Evolutionary conservation across 2,329 filamentous ascomycete genomes (phyloP), one percentile per base, ranked within the genome.

Genomic region (Venturia asperata): DNA sequence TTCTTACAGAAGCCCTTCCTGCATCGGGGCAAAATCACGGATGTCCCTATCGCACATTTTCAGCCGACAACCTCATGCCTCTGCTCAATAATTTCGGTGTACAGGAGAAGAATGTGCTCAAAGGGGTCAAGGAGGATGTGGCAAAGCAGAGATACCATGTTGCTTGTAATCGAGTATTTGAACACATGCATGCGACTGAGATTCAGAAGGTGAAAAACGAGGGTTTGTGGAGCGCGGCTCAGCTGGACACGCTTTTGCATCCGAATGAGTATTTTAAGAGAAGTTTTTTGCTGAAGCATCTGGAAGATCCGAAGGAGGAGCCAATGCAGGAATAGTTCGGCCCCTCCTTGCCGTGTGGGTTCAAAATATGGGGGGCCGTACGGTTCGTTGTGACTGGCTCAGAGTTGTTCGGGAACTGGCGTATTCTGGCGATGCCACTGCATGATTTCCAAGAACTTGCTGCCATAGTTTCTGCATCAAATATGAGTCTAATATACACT

Each of bases 221-320:
- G 61, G 75, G 74, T 5, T 73, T 74, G 0, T 81, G 79, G 80
- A 74, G 74, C 15, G 75, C 87, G 7, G 85, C 86, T 19, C 90
- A 96, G 74, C 81, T 96, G 52, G 93, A 97, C 77, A 97, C 93
- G 0, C 96, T 99, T 73, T 87, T 96, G 27, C 94, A 99, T 77
- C 94, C 94, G 13, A 99, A 99, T 75, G 92, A 93, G 69, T 99
- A 97, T 77, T 99, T 97, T 77, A 97, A 96, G 82, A 84, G 93
- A 65, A 96, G 92, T 74, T 97, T 91, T 75, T 72, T 95, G 70
- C 79, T 99, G 67, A 96, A 92, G 80, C 90, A 94, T 74, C 76
- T 95, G 34, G 87, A 52, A 10, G 65, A 61, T 61, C 45, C 58
- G 37, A 61, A 37, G n/a, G 45, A 55, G 34, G 61, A 64, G 42